Evolutionary conservation across 768 basidiomycete species (phyloP).

Genomic region (Pleurotus citrinopileatus): DNA sequence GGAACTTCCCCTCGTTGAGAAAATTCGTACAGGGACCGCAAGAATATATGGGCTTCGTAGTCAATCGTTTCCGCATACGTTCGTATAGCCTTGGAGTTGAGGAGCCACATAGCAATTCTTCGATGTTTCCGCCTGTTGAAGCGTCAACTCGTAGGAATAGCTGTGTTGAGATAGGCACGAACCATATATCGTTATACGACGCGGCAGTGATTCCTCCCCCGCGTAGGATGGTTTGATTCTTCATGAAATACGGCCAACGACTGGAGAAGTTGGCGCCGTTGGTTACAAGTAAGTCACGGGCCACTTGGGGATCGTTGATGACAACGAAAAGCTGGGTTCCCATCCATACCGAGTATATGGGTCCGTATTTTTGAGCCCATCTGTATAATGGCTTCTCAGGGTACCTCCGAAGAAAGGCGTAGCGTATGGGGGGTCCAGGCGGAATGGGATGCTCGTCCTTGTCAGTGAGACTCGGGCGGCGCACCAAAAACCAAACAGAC

Average conservation of each 20-base stretch:
- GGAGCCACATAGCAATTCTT: conserved; percentile 18
- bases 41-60: conserved; percentile 16
- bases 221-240: conserved; percentile 22
- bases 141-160: neutral
- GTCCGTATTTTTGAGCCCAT: conserved; percentile 20
- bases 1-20: conserved; percentile 14
- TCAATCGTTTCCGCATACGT: conserved; percentile 16
- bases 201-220: conserved; percentile 23
- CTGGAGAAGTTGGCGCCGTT: conserved; percentile 23
- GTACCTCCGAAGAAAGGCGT: conserved; percentile 19
- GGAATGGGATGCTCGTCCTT: conserved; percentile 13
- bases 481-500: neutral
- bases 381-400: conserved; percentile 17
- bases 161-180: neutral
- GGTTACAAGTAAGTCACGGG: conserved; percentile 21
- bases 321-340: conserved; percentile 24
- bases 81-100: conserved; percentile 17
- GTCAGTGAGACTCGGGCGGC: neutral
- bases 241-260: conserved; percentile 23
- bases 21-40: conserved; percentile 17
- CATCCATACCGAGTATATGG: conserved; percentile 23
- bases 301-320: conserved; percentile 20
- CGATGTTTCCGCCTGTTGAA: conserved; percentile 22
- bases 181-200: conserved; percentile 23
- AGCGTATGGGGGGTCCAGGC: conserved; percentile 20